A percentile compares a stretch with the other conserved stretches of the same genome.
These are phyloP conservation scores for Venturiaceae sp. DNA, from an alignment of 2,329 filamentous ascomycete genomes.

Conservation along the genomic window DNA sequence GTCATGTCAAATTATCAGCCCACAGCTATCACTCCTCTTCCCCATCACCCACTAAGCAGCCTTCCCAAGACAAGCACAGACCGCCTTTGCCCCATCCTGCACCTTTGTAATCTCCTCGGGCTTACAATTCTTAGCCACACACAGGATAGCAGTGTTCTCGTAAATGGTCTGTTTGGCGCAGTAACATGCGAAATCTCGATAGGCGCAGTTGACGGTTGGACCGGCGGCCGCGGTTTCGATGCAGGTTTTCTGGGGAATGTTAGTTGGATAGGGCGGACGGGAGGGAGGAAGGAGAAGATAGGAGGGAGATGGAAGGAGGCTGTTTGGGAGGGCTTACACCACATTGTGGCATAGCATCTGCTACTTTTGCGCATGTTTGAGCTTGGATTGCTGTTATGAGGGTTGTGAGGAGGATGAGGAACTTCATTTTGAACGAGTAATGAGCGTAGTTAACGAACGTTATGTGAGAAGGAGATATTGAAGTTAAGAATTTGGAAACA, in stretches of 20 bases:
- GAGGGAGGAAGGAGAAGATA: neutral
- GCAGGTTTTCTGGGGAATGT: neutral
- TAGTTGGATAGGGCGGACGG: neutral
- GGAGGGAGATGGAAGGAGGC: neutral
- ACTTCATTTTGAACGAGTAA: neutral
- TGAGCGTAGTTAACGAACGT: neutral
- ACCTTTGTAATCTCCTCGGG: neutral
- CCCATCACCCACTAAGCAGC: neutral
- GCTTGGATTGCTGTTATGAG: neutral
- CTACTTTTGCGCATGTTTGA: neutral
- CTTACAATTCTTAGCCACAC: neutral
- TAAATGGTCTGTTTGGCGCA: neutral
- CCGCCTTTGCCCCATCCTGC: neutral
- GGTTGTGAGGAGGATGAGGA: neutral
- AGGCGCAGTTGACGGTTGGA: neutral
- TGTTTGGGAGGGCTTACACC: too few species aligned
- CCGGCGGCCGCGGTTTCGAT: neutral
- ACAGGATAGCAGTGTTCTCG: neutral
- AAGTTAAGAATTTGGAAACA: neutral
- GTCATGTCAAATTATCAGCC: too few species aligned
- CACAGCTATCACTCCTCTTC: neutral
- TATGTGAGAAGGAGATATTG: too few species aligned
- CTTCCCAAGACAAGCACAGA: neutral
- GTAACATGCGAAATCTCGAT: neutral
- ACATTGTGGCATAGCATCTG: neutral